Percentiles rank a stretch among this genome's conserved stretches.
These are phyloP conservation scores for Harrya chromipes DNA, from an alignment of 768 basidiomycete species.

Conservation along the genomic window DNA sequence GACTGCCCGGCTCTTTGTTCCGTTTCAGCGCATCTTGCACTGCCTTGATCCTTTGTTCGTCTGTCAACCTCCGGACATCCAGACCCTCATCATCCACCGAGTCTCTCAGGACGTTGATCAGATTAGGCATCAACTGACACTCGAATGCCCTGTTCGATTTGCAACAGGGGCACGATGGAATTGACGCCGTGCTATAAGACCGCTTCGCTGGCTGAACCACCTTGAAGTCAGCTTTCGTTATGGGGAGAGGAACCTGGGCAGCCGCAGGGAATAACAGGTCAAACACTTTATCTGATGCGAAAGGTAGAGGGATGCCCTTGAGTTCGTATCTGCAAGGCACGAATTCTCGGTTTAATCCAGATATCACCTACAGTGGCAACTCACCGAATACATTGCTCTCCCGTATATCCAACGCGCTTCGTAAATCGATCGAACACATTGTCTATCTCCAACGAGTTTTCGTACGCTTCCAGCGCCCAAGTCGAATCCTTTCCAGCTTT, in stretches of 20 bases:
- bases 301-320: conserved; percentile 81
- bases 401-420: conserved; percentile 63
- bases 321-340: conserved; percentile 70
- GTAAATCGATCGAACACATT: conserved; percentile 85
- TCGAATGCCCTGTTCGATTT: conserved; percentile 74
- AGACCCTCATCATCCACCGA: conserved; percentile 18
- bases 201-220: conserved; percentile 45
- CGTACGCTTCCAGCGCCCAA: conserved; percentile 75
- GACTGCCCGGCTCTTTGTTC: conserved; percentile 39
- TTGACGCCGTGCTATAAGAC: conserved; percentile 49
- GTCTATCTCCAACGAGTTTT: conserved; percentile 77
- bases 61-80: conserved; percentile 42
- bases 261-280: conserved; percentile 69
- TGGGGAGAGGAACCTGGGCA: conserved; percentile 40
- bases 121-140: conserved; percentile 91
- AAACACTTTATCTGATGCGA: conserved; percentile 73
- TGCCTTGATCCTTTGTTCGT: conserved; percentile 66
- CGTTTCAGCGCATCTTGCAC: conserved; percentile 56
- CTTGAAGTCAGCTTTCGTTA: conserved; percentile 61
- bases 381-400: conserved; percentile 86
- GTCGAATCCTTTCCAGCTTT: conserved; percentile 45
- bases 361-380: conserved; percentile 5
- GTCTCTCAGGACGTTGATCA: conserved; percentile 71
- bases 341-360: background rate
- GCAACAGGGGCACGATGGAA: conserved; percentile 71